A percentile compares a stretch with the other conserved stretches of the same genome.
phyloP scores from a whole-genome alignment of 2,329 filamentous ascomycete genomes.

The Botryotinia calthae region DNA sequence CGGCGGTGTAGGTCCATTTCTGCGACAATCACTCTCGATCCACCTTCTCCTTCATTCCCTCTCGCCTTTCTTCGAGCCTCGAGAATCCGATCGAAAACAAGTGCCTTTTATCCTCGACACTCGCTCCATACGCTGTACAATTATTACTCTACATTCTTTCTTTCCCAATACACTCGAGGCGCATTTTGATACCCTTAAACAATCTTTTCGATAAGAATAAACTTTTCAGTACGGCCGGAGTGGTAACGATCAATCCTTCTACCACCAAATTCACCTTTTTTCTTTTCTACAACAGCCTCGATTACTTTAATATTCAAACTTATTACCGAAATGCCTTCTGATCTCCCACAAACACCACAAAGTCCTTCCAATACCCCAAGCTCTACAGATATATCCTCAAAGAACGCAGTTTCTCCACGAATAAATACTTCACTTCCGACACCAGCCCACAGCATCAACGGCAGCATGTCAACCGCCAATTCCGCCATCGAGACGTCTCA shows the following conservation, averaged over 20 bases:
- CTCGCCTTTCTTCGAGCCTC: slow-evolving; percentile 11
- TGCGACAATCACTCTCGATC: slow-evolving; percentile 25
- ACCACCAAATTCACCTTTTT: neutral
- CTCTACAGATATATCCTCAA: slow-evolving; percentile 42
- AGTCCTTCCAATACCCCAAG: slow-evolving; percentile 61
- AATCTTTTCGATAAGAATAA: slow-evolving; percentile 9
- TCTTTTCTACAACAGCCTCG: slow-evolving; percentile 4
- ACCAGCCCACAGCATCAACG: slow-evolving; percentile 61
- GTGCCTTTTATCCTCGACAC: slow-evolving; percentile 19
- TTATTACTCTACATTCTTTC: neutral
- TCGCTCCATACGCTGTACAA: neutral
- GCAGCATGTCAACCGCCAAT: slow-evolving; percentile 40
- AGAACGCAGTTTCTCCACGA: slow-evolving; percentile 51
- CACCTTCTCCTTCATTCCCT: slow-evolving; percentile 23
- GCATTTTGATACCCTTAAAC: slow-evolving; percentile 18
- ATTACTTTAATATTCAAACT: slow-evolving; percentile 18
- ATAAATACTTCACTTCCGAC: slow-evolving; percentile 51
- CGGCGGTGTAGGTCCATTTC: slow-evolving; percentile 27
- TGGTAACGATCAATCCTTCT: neutral
- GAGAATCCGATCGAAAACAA: slow-evolving; percentile 15
- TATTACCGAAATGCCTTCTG: slow-evolving; percentile 52
- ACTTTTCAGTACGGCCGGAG: neutral
- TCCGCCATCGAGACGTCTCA: slow-evolving; percentile 27
- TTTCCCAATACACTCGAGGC: slow-evolving; percentile 10
- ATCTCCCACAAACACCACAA: slow-evolving; percentile 64